Conservation (phyloP, 805 yeast genomes). For the Candida maltosa region DNA sequence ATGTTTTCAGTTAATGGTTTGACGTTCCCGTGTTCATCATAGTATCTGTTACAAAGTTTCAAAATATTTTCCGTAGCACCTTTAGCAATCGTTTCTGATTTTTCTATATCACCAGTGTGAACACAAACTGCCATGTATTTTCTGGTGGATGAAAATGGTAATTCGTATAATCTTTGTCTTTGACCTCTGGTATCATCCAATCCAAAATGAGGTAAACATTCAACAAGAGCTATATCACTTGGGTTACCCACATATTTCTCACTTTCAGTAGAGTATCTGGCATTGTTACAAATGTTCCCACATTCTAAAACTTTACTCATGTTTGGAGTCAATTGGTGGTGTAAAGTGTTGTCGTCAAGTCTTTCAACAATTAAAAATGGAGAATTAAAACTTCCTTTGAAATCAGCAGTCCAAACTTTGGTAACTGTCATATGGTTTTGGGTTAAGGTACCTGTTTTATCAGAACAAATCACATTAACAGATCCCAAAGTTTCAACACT, state of each 20-base stretch:
- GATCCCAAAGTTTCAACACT: slow-evolving; percentile 94
- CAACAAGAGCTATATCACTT: slow-evolving; percentile 88
- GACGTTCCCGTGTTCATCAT: slow-evolving; percentile 55
- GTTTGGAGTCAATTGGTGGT: slow-evolving; percentile 51
- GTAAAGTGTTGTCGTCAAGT: slow-evolving; percentile 35
- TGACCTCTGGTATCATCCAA: slow-evolving; percentile 67
- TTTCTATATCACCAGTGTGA: slow-evolving; percentile 55
- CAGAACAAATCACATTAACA: slow-evolving; percentile 89
- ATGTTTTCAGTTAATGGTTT: slow-evolving; percentile 56
- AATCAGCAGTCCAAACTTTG: slow-evolving; percentile 73
- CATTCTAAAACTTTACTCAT: slow-evolving; percentile 54
- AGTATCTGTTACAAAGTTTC: slow-evolving; percentile 55
- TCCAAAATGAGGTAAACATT: slow-evolving; percentile 66
- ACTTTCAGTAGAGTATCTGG: slow-evolving; percentile 64
- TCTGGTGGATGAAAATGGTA: slow-evolving; percentile 80
- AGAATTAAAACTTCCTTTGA: slow-evolving; percentile 37
- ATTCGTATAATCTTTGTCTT: slow-evolving; percentile 60
- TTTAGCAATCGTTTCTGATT: slow-evolving; percentile 65
- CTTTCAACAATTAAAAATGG: slow-evolving; percentile 48
- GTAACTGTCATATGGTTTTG: slow-evolving; percentile 90
- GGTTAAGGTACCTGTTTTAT: slow-evolving; percentile 81
- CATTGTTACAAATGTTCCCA: slow-evolving; percentile 75
- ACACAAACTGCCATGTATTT: slow-evolving; percentile 87
- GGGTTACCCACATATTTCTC: slow-evolving; percentile 85
- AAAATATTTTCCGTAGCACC: slow-evolving; percentile 87